Evolutionary conservation across 805 yeast species (phyloP).

Genomic region (Monosporozyma aerobia): DNA sequence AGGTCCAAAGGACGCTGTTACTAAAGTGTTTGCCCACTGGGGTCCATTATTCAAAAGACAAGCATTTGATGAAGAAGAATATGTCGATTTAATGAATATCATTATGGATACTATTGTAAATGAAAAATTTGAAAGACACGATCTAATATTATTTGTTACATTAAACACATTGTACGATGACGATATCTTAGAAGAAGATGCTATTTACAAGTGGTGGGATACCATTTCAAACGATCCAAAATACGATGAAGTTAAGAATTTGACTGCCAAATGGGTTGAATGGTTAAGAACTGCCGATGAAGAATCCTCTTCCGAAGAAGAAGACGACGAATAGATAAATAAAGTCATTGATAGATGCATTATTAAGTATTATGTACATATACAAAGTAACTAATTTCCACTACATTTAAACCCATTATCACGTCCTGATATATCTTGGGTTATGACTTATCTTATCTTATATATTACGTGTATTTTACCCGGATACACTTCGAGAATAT

Average conservation of each 20-base stretch:
- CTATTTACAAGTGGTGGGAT: conserved; percentile 77
- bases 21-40: conserved; percentile 74
- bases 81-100: conserved; percentile 54
- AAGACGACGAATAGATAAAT: conserved; percentile 29
- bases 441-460: too few relatives aligned
- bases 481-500: neutral
- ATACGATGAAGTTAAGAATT: conserved; percentile 41
- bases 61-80: conserved; percentile 73
- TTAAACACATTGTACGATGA: conserved; percentile 62
- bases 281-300: conserved; percentile 81
- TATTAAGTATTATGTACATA: neutral
- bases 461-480: neutral
- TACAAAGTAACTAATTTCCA: neutral
- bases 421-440: neutral
- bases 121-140: conserved; percentile 29
- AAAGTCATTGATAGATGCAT: neutral
- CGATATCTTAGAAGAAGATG: conserved; percentile 77
- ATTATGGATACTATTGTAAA: conserved; percentile 31
- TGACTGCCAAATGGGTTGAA: conserved; percentile 66
- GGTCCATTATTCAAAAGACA: conserved; percentile 73
- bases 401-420: neutral
- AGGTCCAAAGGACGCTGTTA: conserved; percentile 65
- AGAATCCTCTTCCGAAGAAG: conserved; percentile 49
- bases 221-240: conserved; percentile 31
- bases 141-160: conserved; percentile 30